These are phyloP conservation scores for Penicillium sp. DNA, from an alignment of 2,329 filamentous ascomycete genomes.

Conservation along the genomic window DNA sequence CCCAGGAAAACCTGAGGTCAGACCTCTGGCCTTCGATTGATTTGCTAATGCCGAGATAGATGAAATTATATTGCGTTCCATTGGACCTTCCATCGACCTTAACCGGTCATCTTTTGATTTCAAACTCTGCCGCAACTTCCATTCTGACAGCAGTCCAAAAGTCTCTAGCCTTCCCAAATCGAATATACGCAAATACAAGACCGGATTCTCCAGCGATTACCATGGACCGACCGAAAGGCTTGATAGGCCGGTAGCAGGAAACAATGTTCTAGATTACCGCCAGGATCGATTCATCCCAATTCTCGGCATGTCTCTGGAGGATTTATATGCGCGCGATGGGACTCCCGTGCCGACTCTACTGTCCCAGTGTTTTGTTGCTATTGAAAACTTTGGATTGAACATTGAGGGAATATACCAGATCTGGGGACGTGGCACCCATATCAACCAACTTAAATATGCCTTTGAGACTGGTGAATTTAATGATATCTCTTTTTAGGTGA, in stretches of 20 bases:
- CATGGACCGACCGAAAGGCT: too few species aligned
- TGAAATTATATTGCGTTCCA: too few species aligned
- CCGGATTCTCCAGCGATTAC: too few species aligned
- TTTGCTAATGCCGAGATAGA: too few species aligned
- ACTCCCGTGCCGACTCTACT: slow-evolving; percentile 91
- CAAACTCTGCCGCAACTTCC: too few species aligned
- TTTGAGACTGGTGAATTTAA: slow-evolving; percentile 76
- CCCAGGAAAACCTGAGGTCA: too few species aligned
- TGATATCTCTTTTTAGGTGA: background rate
- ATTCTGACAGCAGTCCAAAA: too few species aligned
- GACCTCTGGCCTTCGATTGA: too few species aligned
- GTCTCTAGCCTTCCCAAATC: too few species aligned
- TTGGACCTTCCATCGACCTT: too few species aligned
- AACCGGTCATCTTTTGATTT: too few species aligned
- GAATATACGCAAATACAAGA: too few species aligned
- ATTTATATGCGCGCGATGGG: slow-evolving; percentile 81
- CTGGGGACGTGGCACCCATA: slow-evolving; percentile 81
- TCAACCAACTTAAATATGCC: slow-evolving; percentile 79
- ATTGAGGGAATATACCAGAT: slow-evolving; percentile 96
- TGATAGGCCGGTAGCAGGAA: background rate
- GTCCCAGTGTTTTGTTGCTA: slow-evolving; percentile 91
- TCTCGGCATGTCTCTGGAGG: slow-evolving; percentile 78
- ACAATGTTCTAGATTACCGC: background rate
- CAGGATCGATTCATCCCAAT: slow-evolving; percentile 55
- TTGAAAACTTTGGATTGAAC: slow-evolving; percentile 88